phyloP scores from a whole-genome alignment of 1,284 basidiomycete species.

The Neonothopanus nambi region DNA sequence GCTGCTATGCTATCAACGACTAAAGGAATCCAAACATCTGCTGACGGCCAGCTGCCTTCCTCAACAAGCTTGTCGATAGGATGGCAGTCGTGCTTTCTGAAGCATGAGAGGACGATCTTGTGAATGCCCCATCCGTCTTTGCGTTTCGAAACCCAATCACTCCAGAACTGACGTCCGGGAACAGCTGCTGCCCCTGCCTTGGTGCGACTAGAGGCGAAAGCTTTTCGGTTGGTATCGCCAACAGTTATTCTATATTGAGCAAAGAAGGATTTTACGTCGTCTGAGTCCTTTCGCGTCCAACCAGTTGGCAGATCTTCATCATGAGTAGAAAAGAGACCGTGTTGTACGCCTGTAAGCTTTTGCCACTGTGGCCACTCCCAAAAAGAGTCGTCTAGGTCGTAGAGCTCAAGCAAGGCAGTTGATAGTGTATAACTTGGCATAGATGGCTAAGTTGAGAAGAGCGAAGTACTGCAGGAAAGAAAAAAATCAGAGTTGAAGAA shows the following conservation, averaged over 20 bases:
- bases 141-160: constrained; percentile 8
- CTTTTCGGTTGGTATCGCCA: constrained; percentile 15
- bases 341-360: constrained; percentile 21
- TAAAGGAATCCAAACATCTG: constrained; percentile 17
- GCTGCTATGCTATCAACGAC: constrained; percentile 21
- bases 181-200: constrained; percentile 1
- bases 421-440: constrained; percentile 15
- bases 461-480: too few relatives aligned
- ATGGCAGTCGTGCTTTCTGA: constrained; percentile 19
- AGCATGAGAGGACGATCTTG: constrained; percentile 15
- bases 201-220: constrained; percentile 15
- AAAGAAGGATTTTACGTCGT: constrained; percentile 22
- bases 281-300: constrained; percentile 15
- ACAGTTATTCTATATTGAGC: constrained; percentile 11
- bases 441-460: too few relatives aligned
- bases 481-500: not conserved
- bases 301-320: constrained; percentile 20
- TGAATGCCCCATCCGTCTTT: constrained; percentile 24
- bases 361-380: constrained; percentile 25
- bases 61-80: constrained; percentile 13
- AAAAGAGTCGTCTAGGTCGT: constrained; percentile 12
- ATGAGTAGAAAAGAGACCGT: constrained; percentile 25
- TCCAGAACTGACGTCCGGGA: constrained; percentile 24
- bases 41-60: constrained; percentile 17
- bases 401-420: constrained; percentile 19